A percentile compares a stretch with the other conserved stretches of the same genome.
Evolutionary conservation across 495 filamentous ascomycete species (phyloP).

Genomic region (Penicillium longicatenatum): DNA sequence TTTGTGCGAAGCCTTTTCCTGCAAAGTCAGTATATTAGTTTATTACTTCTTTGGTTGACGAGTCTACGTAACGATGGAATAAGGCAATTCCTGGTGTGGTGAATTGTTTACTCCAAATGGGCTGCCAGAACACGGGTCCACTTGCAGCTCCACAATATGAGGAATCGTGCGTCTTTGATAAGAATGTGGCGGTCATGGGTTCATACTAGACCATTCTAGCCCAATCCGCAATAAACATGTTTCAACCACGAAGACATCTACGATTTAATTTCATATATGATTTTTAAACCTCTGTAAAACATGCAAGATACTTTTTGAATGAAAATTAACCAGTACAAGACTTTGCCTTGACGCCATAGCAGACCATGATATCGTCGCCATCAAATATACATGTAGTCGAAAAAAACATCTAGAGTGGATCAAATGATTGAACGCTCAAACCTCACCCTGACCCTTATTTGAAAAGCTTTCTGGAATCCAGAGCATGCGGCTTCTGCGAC

Average conservation of each 20-base stretch:
- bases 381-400: constrained; percentile 45
- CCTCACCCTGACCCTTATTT: constrained; percentile 47
- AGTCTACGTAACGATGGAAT: background rate
- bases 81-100: background rate
- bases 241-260: background rate
- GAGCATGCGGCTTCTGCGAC: constrained; percentile 61
- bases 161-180: constrained; percentile 9
- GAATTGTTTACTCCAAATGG: constrained; percentile 11
- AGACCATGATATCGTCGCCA: constrained; percentile 42
- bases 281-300: constrained; percentile 3
- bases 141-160: constrained; percentile 23
- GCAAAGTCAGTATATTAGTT: constrained; percentile 24
- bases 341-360: constrained; percentile 42
- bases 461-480: constrained; percentile 84
- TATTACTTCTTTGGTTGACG: constrained; percentile 17
- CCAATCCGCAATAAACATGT: background rate
- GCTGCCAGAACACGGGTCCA: constrained; percentile 21
- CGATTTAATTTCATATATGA: constrained; percentile 10
- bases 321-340: constrained; percentile 27
- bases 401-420: constrained; percentile 29
- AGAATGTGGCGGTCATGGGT: constrained; percentile 1
- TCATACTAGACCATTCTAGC: background rate
- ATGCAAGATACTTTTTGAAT: constrained; percentile 27
- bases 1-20: constrained; percentile 26
- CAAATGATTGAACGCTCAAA: constrained; percentile 29